Evolutionary conservation across 2,329 filamentous ascomycete genomes (phyloP).

Genomic region (Aspergillus fumigatus): DNA sequence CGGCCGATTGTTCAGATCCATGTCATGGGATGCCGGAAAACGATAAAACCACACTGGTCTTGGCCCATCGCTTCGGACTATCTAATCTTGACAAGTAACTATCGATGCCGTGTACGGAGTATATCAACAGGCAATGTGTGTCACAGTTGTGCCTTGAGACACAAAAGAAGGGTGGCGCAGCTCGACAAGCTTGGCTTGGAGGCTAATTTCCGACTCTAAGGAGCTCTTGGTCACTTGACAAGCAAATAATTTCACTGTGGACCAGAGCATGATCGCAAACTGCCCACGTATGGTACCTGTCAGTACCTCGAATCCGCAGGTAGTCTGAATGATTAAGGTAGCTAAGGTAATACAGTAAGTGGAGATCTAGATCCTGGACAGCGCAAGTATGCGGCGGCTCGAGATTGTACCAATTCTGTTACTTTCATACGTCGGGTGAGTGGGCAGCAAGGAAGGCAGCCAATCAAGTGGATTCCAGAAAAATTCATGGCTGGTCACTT

Average conservation of each 20-base stretch:
- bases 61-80: not conserved
- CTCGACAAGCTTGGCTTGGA: not conserved
- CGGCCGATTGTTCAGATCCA: not conserved
- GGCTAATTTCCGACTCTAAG: not conserved
- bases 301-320: not conserved
- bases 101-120: not conserved
- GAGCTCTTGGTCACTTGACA: not conserved
- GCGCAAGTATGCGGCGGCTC: slow-evolving; percentile 5
- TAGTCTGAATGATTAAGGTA: not conserved
- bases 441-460: slow-evolving; percentile 8
- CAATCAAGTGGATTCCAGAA: slow-evolving; percentile 27
- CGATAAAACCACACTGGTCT: not conserved
- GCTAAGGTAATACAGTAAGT: slow-evolving; percentile 1
- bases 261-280: not conserved
- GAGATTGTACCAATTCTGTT: slow-evolving; percentile 7
- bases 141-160: not conserved
- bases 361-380: slow-evolving; percentile 13
- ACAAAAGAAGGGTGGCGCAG: not conserved
- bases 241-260: not conserved
- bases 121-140: not conserved
- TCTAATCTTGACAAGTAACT: not conserved
- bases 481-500: slow-evolving; percentile 39
- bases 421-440: slow-evolving; percentile 8
- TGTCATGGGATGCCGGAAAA: not conserved
- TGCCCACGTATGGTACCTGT: not conserved